phyloP scores from a whole-genome alignment of 768 basidiomycete genomes.

The Phlebiopsis flavidoalba region DNA sequence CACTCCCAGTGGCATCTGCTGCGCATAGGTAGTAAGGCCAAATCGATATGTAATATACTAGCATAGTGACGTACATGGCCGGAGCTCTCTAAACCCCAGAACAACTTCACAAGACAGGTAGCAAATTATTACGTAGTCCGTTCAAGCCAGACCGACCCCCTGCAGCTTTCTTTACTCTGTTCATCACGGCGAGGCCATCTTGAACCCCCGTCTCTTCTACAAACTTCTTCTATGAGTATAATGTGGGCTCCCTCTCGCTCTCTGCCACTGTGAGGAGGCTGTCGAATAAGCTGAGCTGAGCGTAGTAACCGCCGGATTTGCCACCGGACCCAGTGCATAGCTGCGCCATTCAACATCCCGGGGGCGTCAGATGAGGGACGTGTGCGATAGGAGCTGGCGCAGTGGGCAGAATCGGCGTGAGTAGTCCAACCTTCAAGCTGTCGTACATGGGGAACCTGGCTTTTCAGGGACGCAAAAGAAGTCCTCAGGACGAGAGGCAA shows the following conservation, averaged over 20 bases:
- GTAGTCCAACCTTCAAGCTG: slow-evolving; percentile 56
- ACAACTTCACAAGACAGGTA: background rate
- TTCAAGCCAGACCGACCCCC: slow-evolving; percentile 33
- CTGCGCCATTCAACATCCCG: slow-evolving; percentile 50
- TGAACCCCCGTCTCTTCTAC: slow-evolving; percentile 68
- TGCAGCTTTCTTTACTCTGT: slow-evolving; percentile 87
- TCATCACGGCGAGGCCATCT: slow-evolving; percentile 93
- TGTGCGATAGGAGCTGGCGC: slow-evolving; percentile 30
- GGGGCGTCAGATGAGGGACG: slow-evolving; percentile 19
- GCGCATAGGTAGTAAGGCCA: background rate
- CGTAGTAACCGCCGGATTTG: slow-evolving; percentile 63
- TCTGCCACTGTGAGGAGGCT: slow-evolving; percentile 77
- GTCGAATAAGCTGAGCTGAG: slow-evolving; percentile 82
- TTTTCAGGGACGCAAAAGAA: slow-evolving; percentile 42
- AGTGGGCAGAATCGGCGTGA: slow-evolving; percentile 64
- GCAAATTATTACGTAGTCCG: slow-evolving; percentile 2
- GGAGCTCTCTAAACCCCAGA: background rate
- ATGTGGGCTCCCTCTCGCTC: slow-evolving; percentile 72
- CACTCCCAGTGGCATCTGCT: background rate
- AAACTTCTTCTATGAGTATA: slow-evolving; percentile 84
- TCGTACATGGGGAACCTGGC: slow-evolving; percentile 9
- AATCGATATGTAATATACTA: background rate
- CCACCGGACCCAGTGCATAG: slow-evolving; percentile 41
- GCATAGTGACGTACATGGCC: background rate
- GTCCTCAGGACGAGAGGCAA: slow-evolving; percentile 25